Base-by-base conservation (phyloP, 2,329 filamentous ascomycete species). In the Elsinoe fawcettii region DNA sequence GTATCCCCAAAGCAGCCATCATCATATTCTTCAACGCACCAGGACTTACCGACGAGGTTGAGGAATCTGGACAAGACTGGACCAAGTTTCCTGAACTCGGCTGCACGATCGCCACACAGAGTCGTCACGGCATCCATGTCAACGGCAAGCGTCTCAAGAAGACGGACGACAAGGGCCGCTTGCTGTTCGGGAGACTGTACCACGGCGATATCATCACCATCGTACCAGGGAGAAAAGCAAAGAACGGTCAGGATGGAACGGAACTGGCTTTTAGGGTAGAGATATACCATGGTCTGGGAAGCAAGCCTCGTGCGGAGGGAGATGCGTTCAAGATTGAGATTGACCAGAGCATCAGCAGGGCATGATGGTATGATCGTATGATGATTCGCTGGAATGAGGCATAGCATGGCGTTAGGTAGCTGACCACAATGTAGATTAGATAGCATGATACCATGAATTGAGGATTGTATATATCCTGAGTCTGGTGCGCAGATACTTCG, bases 1-100 rank as follows among this genome's bases (percentile, higher is more conserved):
- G 84, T 14, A 82, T 97, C 34, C 89, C 91, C 1, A 92, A 92
- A 67, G 85, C 85, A 61, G 90, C 88, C 0, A 83, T 96, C 63
- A 86, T 88, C 65, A 75, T 96, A 36, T 77, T 89, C 32, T 81
- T 93, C 27, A 90, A 86, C 79, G 84, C 81, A 57, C 79, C 84
- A 0, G 81, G 81, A 9, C 85, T 85, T 58, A 85, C 88, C 58
- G 22, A 46, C 12, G 76, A 77, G 54, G 75, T 75, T 34, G 79
- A 70, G 8, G 67, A 70, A 44, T 63, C 69, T 53, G 71, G 79
- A 54, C 81, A 80, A 66, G 77, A 79, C 58, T 84, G 77, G 74
- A 77, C 74, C 8, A 71, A 70, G 14, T 64, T 82, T 1, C 70
- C 71, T 1, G 79, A 81, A 11, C 75, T 85, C 1, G 85, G 85